These are phyloP conservation scores for Trichomonascus vanleenenianus DNA, from an alignment of 805 yeast genomes.

Conservation along the genomic window DNA sequence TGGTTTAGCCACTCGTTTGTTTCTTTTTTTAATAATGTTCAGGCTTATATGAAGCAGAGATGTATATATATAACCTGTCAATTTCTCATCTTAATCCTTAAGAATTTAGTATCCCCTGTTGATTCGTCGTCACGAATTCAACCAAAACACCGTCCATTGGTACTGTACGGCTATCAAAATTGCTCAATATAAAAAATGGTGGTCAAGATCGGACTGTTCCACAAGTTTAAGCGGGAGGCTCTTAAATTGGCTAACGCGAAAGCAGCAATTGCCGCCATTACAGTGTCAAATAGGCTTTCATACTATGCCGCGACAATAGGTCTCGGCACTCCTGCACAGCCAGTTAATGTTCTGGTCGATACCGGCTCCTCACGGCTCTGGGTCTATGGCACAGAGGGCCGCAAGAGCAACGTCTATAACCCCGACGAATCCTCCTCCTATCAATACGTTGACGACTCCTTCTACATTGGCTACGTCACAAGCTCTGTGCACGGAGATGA, in stretches of 20 bases:
- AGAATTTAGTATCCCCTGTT: no score
- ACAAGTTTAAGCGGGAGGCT: no score
- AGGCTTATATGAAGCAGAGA: no score
- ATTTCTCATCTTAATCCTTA: no score
- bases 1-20: no score
- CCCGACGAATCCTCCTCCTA: conserved; percentile 17
- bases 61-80: no score
- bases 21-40: no score
- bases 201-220: no score
- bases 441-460: conserved; percentile 5
- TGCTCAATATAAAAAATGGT: no score
- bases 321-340: conserved; percentile 39
- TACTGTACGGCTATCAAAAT: no score
- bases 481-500: conserved; percentile 37
- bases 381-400: conserved; percentile 27
- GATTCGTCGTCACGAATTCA: no score
- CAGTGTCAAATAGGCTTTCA: background rate
- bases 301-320: conserved; percentile 16
- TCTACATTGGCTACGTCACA: conserved; percentile 13
- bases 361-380: conserved; percentile 46
- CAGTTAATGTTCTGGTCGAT: conserved; percentile 35
- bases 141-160: no score
- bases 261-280: background rate
- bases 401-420: background rate
- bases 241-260: background rate